Conservation (phyloP, 225 moss, liverwort and hornwort genomes). For the Sphagnum tenellum region DNA sequence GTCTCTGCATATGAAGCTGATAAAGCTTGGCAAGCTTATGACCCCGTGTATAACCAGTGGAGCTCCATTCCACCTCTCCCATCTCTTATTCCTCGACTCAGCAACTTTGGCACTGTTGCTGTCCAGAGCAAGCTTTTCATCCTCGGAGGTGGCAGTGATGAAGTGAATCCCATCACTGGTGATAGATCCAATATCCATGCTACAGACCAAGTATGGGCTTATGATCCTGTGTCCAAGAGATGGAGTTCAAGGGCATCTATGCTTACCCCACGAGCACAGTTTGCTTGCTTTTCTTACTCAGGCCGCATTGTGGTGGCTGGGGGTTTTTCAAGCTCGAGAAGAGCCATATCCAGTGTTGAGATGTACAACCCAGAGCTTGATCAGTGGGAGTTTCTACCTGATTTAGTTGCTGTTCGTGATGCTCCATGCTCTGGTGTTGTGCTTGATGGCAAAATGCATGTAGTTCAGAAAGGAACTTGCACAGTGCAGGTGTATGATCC, state of each 20-base stretch:
- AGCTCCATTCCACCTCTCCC: constrained; percentile 56
- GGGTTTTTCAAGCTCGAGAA: constrained; percentile 57
- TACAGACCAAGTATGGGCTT: constrained; percentile 69
- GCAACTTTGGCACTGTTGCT: constrained; percentile 64
- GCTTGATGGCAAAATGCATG: constrained; percentile 68
- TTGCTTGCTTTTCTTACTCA: constrained; percentile 69
- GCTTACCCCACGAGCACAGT: constrained; percentile 63
- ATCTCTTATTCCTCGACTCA: constrained; percentile 46
- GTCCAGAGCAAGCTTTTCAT: constrained; percentile 78
- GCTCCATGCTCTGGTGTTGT: constrained; percentile 62
- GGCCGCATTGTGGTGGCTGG: constrained; percentile 68
- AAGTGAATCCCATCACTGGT: constrained; percentile 66
- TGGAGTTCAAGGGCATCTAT: constrained; percentile 72
- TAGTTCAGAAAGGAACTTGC: constrained; percentile 55
- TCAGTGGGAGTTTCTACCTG: constrained; percentile 60
- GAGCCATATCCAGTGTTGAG: constrained; percentile 47
- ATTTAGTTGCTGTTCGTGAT: constrained; percentile 43
- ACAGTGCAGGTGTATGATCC: constrained; percentile 69
- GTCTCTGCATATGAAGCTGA: constrained; percentile 68
- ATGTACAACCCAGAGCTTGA: constrained; percentile 47
- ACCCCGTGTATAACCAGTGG: constrained; percentile 66
- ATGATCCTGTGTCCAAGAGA: constrained; percentile 53
- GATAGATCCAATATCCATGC: constrained; percentile 57
- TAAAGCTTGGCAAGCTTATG: constrained; percentile 95
- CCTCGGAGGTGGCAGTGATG: constrained; percentile 75